Conservation (phyloP, 108 stramenopile genomes). For the Skeletonema costatum region DNA sequence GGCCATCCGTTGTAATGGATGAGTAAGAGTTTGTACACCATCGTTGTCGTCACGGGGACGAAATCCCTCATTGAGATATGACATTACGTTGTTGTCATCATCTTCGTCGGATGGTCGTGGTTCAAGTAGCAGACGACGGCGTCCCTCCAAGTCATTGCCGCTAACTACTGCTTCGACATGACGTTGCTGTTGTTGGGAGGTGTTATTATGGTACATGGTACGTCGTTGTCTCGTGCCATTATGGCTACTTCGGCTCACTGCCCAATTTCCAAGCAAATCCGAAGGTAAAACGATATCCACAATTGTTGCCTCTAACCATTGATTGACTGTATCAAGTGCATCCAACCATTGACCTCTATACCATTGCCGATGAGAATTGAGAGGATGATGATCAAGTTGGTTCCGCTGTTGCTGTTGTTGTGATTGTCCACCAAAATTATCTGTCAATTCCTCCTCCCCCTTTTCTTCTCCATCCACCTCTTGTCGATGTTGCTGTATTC, state of each 20-base stretch:
- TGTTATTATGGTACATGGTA: neutral
- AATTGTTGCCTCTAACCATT: constrained; percentile 97
- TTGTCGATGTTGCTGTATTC: neutral
- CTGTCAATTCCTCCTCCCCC: neutral
- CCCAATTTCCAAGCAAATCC: constrained; percentile 54
- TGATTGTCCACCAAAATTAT: neutral
- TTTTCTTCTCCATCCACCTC: constrained; percentile 17
- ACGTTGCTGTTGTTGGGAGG: constrained; percentile 1
- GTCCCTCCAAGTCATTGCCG: constrained; percentile 79
- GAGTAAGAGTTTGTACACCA: constrained; percentile 68
- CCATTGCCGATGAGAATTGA: constrained; percentile 76
- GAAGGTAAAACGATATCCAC: constrained; percentile 81
- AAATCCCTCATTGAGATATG: constrained; percentile 24
- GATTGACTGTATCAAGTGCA: constrained; percentile 94
- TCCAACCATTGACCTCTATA: constrained; percentile 97
- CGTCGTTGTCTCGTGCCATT: neutral
- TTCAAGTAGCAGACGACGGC: constrained; percentile 74
- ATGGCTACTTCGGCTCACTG: neutral
- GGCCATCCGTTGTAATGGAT: constrained; percentile 99
- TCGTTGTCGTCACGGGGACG: constrained; percentile 56
- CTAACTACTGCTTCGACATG: constrained; percentile 68
- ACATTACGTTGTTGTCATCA: constrained; percentile 43
- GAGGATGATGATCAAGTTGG: constrained; percentile 18
- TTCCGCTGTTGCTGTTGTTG: neutral
- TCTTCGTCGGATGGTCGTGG: constrained; percentile 44